These are phyloP conservation scores for Chrysoporthe deuterocubensis DNA, from an alignment of 2,329 filamentous ascomycete species.

Conservation along the genomic window DNA sequence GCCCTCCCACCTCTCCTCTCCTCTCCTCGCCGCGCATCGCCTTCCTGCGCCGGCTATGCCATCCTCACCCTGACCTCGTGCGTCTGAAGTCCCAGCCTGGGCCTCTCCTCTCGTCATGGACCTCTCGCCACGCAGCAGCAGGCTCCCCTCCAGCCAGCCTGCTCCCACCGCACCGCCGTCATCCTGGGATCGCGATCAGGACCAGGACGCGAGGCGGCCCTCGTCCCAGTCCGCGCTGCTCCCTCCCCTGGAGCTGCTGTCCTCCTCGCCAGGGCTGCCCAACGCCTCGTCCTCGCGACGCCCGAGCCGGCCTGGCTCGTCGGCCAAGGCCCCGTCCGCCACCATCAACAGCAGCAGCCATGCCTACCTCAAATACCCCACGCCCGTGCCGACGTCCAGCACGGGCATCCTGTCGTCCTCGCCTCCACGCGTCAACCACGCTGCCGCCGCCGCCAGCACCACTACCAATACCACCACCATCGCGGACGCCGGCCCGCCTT, in stretches of 20 bases:
- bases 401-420: conserved; percentile 90
- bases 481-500: conserved; percentile 44
- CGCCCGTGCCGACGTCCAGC: conserved; percentile 90
- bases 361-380: conserved; percentile 77
- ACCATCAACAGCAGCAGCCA: conserved; percentile 26
- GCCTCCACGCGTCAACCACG: conserved; percentile 60
- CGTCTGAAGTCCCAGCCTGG: neutral
- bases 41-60: conserved; percentile 8
- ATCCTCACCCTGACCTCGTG: neutral
- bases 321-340: conserved; percentile 35
- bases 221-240: conserved; percentile 65
- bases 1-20: neutral
- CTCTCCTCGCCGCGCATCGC: no score
- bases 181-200: conserved; percentile 37
- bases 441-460: neutral
- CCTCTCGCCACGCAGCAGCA: conserved; percentile 24
- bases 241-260: conserved; percentile 78
- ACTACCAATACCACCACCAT: conserved; percentile 29
- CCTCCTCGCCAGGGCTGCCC: conserved; percentile 76
- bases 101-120: conserved; percentile 23
- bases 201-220: conserved; percentile 55
- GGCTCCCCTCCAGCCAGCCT: conserved; percentile 19
- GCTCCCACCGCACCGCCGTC: conserved; percentile 35
- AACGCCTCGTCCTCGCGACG: conserved; percentile 64
- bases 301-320: conserved; percentile 52